Percentiles rank a stretch among this genome's conserved stretches.
These are phyloP conservation scores for Colletotrichum lupini DNA, from an alignment of 2,329 filamentous ascomycete genomes.

Conservation along the genomic window DNA sequence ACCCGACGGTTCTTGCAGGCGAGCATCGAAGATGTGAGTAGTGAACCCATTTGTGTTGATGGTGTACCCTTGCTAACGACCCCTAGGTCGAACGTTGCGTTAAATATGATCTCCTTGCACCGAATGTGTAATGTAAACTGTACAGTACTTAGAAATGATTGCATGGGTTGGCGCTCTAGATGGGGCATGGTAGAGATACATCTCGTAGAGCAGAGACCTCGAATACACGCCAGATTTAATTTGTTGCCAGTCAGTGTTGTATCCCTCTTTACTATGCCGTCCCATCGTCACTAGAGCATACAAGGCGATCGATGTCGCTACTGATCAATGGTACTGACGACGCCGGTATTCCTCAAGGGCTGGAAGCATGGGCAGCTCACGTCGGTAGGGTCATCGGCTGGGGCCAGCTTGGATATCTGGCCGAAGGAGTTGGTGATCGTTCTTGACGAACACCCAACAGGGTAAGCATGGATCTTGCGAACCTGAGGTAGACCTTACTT, in stretches of 20 bases:
- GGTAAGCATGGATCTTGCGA: too few relatives aligned
- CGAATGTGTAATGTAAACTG: slow-evolving; percentile 73
- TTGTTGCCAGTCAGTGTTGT: not conserved
- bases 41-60: not conserved
- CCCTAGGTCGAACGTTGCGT: slow-evolving; percentile 84
- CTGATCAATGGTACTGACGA: too few relatives aligned
- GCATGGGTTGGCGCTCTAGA: slow-evolving; percentile 20
- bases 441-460: too few relatives aligned
- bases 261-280: too few relatives aligned
- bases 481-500: too few relatives aligned
- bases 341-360: too few relatives aligned
- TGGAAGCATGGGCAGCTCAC: too few relatives aligned
- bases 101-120: slow-evolving; percentile 88
- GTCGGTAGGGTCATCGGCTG: too few relatives aligned
- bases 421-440: too few relatives aligned
- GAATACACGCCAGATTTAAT: slow-evolving; percentile 12
- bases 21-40: slow-evolving; percentile 84
- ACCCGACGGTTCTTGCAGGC: slow-evolving; percentile 89
- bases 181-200: slow-evolving; percentile 21
- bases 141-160: slow-evolving; percentile 29
- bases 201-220: slow-evolving; percentile 13
- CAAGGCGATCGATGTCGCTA: too few relatives aligned
- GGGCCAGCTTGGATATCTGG: too few relatives aligned
- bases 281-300: too few relatives aligned
- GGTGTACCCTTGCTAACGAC: slow-evolving; percentile 28